Percentiles rank a stretch among this genome's conserved stretches.
These are phyloP conservation scores for Boletus subcaerulescens DNA, from an alignment of 768 basidiomycete species.

Conservation along the genomic window DNA sequence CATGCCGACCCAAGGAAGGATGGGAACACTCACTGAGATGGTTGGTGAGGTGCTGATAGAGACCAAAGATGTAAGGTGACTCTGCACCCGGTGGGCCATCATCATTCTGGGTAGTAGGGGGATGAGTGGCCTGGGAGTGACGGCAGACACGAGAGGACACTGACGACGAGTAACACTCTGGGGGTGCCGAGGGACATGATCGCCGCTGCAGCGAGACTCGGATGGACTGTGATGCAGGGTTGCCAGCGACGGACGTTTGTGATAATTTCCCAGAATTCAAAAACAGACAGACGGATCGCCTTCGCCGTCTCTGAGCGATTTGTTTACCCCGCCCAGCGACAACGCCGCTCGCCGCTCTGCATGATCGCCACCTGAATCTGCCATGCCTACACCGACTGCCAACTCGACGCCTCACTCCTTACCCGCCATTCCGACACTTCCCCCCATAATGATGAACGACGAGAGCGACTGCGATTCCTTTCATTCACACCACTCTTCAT, in stretches of 20 bases:
- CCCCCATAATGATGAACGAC: constrained; percentile 43
- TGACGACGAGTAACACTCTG: constrained; percentile 44
- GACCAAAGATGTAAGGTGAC: constrained; percentile 73
- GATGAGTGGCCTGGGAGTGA: neutral
- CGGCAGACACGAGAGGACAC: constrained; percentile 14
- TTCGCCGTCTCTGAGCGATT: constrained; percentile 1
- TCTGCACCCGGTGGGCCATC: constrained; percentile 75
- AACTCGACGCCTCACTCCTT: constrained; percentile 26
- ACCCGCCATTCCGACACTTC: constrained; percentile 41
- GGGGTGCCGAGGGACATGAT: constrained; percentile 14
- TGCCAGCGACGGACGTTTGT: constrained; percentile 6
- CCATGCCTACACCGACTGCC: constrained; percentile 19
- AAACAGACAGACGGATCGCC: constrained; percentile 3
- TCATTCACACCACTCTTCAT: constrained; percentile 22
- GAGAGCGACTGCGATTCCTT: constrained; percentile 22
- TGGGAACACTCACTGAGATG: constrained; percentile 49
- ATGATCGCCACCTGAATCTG: constrained; percentile 16
- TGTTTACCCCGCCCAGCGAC: constrained; percentile 1
- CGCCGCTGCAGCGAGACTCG: neutral
- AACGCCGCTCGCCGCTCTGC: constrained; percentile 5
- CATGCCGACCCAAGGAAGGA: neutral
- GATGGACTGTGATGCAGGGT: neutral
- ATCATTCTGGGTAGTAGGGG: constrained; percentile 56
- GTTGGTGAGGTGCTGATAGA: constrained; percentile 59
- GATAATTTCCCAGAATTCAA: constrained; percentile 20